Conservation (phyloP, 2,329 filamentous ascomycete genomes). For the Cytospora chrysosperma region DNA sequence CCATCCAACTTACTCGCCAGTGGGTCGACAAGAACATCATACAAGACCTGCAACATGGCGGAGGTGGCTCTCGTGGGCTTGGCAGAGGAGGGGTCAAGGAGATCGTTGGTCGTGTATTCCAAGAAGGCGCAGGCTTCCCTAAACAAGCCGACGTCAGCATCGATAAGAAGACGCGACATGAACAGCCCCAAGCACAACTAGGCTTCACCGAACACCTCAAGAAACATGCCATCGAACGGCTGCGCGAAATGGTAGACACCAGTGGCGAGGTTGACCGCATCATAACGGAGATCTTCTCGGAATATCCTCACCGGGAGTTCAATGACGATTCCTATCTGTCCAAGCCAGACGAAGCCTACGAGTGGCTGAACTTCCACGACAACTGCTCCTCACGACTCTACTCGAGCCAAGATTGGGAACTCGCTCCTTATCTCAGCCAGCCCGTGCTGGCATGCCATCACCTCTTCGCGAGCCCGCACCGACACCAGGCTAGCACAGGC, state of each 20-base stretch:
- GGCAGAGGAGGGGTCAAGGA: constrained; percentile 72
- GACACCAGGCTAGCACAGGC: constrained; percentile 41
- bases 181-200: constrained; percentile 59
- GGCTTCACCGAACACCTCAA: constrained; percentile 73
- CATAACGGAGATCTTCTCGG: constrained; percentile 78
- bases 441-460: constrained; percentile 87
- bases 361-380: constrained; percentile 96
- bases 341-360: constrained; percentile 84
- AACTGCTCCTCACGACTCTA: constrained; percentile 75
- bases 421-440: constrained; percentile 82
- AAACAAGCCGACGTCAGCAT: constrained; percentile 48
- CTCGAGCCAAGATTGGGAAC: constrained; percentile 87
- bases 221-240: constrained; percentile 67
- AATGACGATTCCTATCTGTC: constrained; percentile 90
- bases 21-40: constrained; percentile 76
- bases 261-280: constrained; percentile 78
- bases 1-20: constrained; percentile 59
- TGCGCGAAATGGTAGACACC: constrained; percentile 75
- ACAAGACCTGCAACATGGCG: constrained; percentile 66
- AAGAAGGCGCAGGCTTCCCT: constrained; percentile 75
- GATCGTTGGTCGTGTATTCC: constrained; percentile 75
- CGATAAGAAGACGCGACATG: constrained; percentile 47
- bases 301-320: constrained; percentile 83
- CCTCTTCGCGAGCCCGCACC: constrained; percentile 76
- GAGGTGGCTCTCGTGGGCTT: constrained; percentile 68